Evolutionary conservation across 768 basidiomycete species (phyloP).

Genomic region (Termitomyces bulborhizus): DNA sequence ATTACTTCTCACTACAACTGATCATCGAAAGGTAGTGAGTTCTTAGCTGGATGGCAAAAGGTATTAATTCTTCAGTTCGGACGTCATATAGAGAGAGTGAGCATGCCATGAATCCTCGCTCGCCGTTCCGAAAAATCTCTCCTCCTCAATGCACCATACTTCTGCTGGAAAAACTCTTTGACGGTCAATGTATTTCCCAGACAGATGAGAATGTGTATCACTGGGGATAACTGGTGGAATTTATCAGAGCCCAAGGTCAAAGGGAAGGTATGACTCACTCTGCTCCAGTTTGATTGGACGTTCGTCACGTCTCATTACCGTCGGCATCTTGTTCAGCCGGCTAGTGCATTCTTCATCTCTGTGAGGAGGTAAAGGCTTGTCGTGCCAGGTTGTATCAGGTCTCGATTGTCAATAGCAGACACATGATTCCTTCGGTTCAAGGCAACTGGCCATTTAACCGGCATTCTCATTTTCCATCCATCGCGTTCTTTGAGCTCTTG

Average conservation of each 20-base stretch:
- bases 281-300: neutral
- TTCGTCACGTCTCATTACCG: neutral
- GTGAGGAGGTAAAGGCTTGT: neutral
- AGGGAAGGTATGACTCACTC: neutral
- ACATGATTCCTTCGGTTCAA: neutral
- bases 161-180: too few species aligned
- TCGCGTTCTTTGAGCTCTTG: neutral
- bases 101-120: neutral
- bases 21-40: neutral
- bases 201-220: too few species aligned
- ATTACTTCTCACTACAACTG: neutral
- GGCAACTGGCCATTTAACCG: neutral
- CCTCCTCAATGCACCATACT: too few species aligned
- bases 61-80: neutral
- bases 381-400: neutral
- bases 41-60: neutral
- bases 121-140: too few species aligned
- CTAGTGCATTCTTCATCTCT: neutral
- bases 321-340: neutral
- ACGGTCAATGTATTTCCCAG: too few species aligned
- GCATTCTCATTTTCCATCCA: neutral
- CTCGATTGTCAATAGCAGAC: too few species aligned
- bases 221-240: neutral
- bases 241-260: neutral
- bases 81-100: neutral